Percentiles rank a stretch among this genome's conserved stretches.
Conservation (phyloP, 192 early-diverging fungal species). For the Coemansia sp. region DNA sequence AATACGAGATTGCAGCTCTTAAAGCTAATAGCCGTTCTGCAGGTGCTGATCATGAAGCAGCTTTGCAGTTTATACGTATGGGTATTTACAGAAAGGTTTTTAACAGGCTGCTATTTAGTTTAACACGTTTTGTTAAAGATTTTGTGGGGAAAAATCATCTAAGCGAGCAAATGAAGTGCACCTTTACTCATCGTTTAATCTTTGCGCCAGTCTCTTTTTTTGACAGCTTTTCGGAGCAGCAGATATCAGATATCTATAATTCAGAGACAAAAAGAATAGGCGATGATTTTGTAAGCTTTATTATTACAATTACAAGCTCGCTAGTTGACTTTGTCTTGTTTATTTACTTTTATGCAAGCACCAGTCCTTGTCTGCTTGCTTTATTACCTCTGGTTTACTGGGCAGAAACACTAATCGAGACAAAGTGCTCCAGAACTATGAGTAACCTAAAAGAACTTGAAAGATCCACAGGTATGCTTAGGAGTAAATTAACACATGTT, state of each 20-base stretch:
- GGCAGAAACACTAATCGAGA: neutral
- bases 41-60: neutral
- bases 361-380: constrained; percentile 22
- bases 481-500: constrained; percentile 8
- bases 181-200: constrained; percentile 25
- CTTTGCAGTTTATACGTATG: constrained; percentile 26
- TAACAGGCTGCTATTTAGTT: neutral
- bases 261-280: constrained; percentile 16
- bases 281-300: constrained; percentile 3
- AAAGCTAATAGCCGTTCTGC: constrained; percentile 1
- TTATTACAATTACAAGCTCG: constrained; percentile 11
- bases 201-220: constrained; percentile 39
- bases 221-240: constrained; percentile 31
- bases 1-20: neutral
- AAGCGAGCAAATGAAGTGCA: constrained; percentile 8
- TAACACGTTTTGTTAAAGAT: constrained; percentile 1
- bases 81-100: constrained; percentile 12
- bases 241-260: constrained; percentile 24
- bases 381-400: constrained; percentile 7
- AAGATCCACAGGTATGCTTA: neutral
- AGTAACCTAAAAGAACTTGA: too few relatives aligned
- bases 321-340: constrained; percentile 10
- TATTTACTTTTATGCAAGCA: constrained; percentile 16
- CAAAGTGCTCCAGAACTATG: neutral
- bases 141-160: constrained; percentile 7